Base-by-base conservation (phyloP, 106 monocot species). In the Platanthera guangdongensis region DNA sequence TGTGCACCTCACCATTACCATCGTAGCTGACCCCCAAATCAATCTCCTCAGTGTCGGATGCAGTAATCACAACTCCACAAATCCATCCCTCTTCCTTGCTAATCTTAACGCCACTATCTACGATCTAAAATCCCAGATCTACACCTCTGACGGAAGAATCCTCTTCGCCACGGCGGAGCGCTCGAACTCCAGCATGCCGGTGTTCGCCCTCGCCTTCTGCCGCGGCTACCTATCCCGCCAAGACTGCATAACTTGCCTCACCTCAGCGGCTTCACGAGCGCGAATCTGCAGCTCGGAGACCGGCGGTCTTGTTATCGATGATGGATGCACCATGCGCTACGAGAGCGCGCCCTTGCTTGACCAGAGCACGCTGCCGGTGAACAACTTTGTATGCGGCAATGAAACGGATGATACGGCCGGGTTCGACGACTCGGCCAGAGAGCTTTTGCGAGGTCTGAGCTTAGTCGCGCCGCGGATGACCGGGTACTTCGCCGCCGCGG, bases 311-410 rank as follows among this genome's bases (percentile, higher is more conserved):
- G 85, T 57, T n/a, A 78, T 87, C 51, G 77, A 57, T 63, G 87
- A 90, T 74, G 90, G 87, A 16, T 90, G 90, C 86, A 71, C 83
- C 73, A 71, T 87, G 72, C 79, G 90, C 12, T 87, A 90, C 74
- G 90, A 90, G 85, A 78, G 78, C 82, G 74, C 75, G 18, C 21
- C 57, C 51, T 90, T 90, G 75, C 87, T 74, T 79, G 81, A 90
- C 60, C 80, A 84, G 76, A 18, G 81, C 39, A 83, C 87, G 53
- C 59, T 68, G 28, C 85, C 73, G 28, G 90, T 87, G 1, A 87
- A 85, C 81, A 62, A 30, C 9, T 77, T 52, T 21, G 28, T 83
- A 6, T 90, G 90, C 80, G 50, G 28, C 71, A 72, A 80, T 51
- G 9, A 18, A 9, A 71, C 84, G 10, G 65, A 19, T 49, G 11